Percentiles rank a stretch among this genome's conserved stretches.
Evolutionary conservation across 371 early-diverging fungal genomes (phyloP).

Genomic region (Nematocida ironsii): DNA sequence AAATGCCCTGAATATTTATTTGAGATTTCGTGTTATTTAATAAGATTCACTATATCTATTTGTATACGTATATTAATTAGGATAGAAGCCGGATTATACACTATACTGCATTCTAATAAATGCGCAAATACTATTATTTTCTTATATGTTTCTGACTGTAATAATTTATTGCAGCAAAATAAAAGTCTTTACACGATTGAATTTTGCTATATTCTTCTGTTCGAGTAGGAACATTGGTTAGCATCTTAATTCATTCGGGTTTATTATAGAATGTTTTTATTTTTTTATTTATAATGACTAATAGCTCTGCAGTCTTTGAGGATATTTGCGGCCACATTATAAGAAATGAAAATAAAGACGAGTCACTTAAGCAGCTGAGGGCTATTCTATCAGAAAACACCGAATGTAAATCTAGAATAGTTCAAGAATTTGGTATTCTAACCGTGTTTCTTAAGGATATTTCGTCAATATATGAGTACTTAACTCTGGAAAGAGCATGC

Average conservation of each 20-base stretch:
- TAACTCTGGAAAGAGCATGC: constrained; percentile 23
- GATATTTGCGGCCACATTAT: constrained; percentile 11
- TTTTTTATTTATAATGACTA: constrained; percentile 16
- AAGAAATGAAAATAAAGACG: constrained; percentile 10
- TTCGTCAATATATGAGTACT: constrained; percentile 40
- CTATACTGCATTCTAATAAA: no score
- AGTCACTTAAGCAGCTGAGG: constrained; percentile 17
- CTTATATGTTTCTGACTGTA: no score
- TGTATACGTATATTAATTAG: no score
- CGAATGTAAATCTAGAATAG: constrained; percentile 3
- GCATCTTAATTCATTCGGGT: background rate
- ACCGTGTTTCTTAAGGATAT: constrained; percentile 64
- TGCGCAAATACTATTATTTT: no score
- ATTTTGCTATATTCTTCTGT: background rate
- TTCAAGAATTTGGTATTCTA: constrained; percentile 51
- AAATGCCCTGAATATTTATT: no score
- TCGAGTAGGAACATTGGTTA: background rate
- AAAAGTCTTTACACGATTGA: background rate
- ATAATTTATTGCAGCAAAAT: no score
- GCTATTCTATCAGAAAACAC: background rate
- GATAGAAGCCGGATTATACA: no score
- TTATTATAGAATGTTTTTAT: background rate
- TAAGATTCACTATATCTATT: no score
- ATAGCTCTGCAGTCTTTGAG: constrained; percentile 5
- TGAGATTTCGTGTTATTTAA: no score